Percentiles rank a stretch among this genome's conserved stretches.
phyloP scores from a whole-genome alignment of 2,329 filamentous ascomycete species.

The Ceratocystis papillata region DNA sequence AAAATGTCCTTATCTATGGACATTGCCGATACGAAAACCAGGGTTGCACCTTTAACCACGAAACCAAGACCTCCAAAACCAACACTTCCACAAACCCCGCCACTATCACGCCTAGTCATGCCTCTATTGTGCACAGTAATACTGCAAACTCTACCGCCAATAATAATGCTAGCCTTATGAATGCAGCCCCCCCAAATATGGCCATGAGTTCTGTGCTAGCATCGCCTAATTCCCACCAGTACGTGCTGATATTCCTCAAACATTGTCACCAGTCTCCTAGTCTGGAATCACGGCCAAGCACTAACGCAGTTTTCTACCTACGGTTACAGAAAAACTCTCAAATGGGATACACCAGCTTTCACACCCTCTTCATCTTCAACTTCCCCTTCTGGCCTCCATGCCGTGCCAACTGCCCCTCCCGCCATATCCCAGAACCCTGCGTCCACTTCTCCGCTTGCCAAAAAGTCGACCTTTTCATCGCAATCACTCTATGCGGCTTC shows the following conservation, averaged over 20 bases:
- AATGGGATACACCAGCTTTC: constrained; percentile 93
- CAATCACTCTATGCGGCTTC: constrained; percentile 82
- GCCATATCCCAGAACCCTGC: constrained; percentile 19
- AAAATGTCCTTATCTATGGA: constrained; percentile 87
- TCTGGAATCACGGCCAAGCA: not conserved
- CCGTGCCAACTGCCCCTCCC: constrained; percentile 18
- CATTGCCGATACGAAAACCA: constrained; percentile 87
- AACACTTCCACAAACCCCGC: constrained; percentile 13
- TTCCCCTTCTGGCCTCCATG: constrained; percentile 21
- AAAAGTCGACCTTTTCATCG: constrained; percentile 71
- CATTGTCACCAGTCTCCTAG: not conserved
- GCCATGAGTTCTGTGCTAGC: constrained; percentile 17
- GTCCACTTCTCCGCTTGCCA: constrained; percentile 31
- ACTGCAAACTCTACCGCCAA: constrained; percentile 10
- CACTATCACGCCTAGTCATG: constrained; percentile 19
- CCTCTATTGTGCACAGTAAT: constrained; percentile 24
- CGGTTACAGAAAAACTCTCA: constrained; percentile 39
- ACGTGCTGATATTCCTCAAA: not conserved
- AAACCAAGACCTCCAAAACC: constrained; percentile 42
- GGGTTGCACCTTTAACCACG: constrained; percentile 85
- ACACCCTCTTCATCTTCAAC: constrained; percentile 49
- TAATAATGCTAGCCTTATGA: constrained; percentile 10
- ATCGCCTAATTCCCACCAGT: constrained; percentile 22
- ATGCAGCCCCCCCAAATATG: constrained; percentile 10
- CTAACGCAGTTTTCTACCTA: constrained; percentile 1